Base-by-base conservation (phyloP, 257 asterid genomes). In the Scutellaria galericulata region DNA sequence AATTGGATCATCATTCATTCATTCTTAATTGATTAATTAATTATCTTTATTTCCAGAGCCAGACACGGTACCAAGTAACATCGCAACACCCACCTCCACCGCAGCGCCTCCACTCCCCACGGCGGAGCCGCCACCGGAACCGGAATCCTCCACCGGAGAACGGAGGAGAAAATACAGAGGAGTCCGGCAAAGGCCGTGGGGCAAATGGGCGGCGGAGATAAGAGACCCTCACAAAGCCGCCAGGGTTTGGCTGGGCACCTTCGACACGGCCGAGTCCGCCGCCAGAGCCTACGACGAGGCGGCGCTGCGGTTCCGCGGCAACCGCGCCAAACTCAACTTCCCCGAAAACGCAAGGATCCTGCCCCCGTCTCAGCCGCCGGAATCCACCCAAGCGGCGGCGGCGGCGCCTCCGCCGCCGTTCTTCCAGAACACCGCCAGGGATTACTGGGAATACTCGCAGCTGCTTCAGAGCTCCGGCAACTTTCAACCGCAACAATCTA, bases 131-230 rank as follows among this genome's bases (percentile, higher is more conserved):
- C 71, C 45, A 3, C 47, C 71, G 7, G 65, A 61, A 2, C 68
- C 83, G 1, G 89, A 81, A 46, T 66, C 71, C 12, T 66, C 83
- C 37, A 20, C 79, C 12, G 93, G 95, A 5, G 92, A 90, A 61
- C 83, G 84, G 56, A 78, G 87, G 64, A 77, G 83, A 47, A 85
- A 78, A 80, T 93, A 91, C 79, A 86, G 97, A 79, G 98, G 98
- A 12, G 97, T 90, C 0, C 83, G 98, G 45, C 97, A 89, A n/a
- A 73, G 98, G 24, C 97, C 97, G 9, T 90, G 97, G 96, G 97
- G 96, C 0, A 93, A 93, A 84, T 93, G 96, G 97, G 98, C 97
- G 1, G 98, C 98, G 0, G 98, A 93, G 57, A 93, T 93, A 72
- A 70, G 98, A 68, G 97, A 90, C 62, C 98, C 98, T 1, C 92